Evolutionary conservation across 305 asterid species (phyloP).

Genomic region (Solanum hybrid): DNA sequence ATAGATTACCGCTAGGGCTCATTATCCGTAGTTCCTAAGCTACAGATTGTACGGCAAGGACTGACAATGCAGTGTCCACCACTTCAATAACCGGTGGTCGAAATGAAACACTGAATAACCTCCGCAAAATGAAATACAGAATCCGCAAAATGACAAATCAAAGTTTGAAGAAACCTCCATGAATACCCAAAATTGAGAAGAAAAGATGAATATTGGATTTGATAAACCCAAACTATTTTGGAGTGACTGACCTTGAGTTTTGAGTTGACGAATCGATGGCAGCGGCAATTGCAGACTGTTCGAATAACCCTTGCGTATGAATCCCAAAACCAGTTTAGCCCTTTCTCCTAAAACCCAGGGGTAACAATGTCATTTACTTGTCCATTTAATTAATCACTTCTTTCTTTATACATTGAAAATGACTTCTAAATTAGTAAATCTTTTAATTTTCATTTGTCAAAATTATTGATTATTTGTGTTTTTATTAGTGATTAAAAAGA

Average conservation of each 20-base stretch:
- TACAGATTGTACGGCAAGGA: not conserved
- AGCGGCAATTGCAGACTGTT: not conserved
- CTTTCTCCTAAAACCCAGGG: not conserved
- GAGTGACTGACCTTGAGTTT: not conserved
- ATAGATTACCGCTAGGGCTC: not conserved
- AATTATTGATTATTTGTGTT: too few relatives aligned
- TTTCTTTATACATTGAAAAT: not conserved
- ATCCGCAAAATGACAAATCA: too few relatives aligned
- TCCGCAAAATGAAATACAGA: not conserved
- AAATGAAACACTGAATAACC: not conserved
- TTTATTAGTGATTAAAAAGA: too few relatives aligned
- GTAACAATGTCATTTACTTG: not conserved
- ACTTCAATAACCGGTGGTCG: not conserved
- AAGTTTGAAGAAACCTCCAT: not conserved
- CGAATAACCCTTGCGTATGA: not conserved
- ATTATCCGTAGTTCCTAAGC: not conserved
- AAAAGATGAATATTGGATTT: not conserved
- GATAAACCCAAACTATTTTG: not conserved
- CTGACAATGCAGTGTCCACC: not conserved
- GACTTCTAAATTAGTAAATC: not conserved
- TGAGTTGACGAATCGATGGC: not conserved
- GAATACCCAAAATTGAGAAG: not conserved
- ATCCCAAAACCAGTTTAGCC: not conserved
- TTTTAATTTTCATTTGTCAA: not conserved
- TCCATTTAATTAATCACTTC: not conserved